Conservation (phyloP, 495 filamentous ascomycete genomes). For the Friedmanniomyces endolithicus region DNA sequence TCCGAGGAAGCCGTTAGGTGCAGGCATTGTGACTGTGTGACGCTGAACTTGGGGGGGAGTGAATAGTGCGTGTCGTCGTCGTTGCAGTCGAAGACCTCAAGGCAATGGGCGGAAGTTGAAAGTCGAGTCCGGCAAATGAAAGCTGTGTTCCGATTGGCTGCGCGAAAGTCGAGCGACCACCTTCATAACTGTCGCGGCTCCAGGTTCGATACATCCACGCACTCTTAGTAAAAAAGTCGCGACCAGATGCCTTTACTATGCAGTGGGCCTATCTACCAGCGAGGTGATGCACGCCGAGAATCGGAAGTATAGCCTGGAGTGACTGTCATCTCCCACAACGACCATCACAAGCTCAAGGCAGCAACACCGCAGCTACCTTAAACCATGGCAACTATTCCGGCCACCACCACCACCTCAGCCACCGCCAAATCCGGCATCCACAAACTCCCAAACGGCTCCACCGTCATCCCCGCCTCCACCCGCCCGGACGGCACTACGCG, state of each 20-base stretch:
- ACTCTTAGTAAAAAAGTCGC: no score
- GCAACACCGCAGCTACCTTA: no score
- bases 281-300: no score
- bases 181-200: no score
- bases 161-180: no score
- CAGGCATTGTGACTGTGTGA: conserved; percentile 5
- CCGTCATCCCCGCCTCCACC: conserved; percentile 73
- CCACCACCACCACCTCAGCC: conserved; percentile 5
- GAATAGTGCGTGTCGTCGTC: neutral
- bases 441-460: conserved; percentile 57
- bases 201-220: no score
- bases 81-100: neutral
- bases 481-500: conserved; percentile 79
- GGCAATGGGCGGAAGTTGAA: neutral
- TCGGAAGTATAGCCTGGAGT: no score
- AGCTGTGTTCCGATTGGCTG: neutral
- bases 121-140: neutral
- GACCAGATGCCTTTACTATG: no score
- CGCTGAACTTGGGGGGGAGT: neutral
- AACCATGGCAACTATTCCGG: neutral
- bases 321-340: no score
- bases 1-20: neutral
- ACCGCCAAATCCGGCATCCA: conserved; percentile 60
- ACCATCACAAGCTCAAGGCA: no score
- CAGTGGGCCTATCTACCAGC: no score